Evolutionary conservation across 768 basidiomycete species (phyloP), one percentile per base, ranked within the genome.

Genomic region (Mycena leptocephala): DNA sequence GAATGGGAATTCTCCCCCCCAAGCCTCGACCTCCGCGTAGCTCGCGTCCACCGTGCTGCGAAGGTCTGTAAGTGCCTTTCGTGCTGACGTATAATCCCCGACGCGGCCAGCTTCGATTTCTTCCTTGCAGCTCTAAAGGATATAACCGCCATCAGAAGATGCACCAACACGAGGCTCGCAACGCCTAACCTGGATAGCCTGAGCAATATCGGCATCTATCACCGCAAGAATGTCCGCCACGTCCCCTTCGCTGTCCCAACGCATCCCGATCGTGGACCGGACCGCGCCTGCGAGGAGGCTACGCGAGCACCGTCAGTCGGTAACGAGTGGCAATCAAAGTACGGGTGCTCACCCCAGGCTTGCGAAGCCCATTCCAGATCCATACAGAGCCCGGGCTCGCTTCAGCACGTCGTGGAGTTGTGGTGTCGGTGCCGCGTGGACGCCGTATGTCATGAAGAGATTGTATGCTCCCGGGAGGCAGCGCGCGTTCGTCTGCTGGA

Each of bases 331-430:
- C 16, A 46, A 46, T 6, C 16, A 26, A n/a, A 22, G 46, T 2
- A 39, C n/a, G 8, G 35, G 14, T 6, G 35, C 77, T 24, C 48
- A 78, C 77, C 77, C 68, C 6, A 78, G 43, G 56, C 74, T 76
- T 11, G 77, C 71, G 55, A 78, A 78, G 14, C 77, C 77, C 77
- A 78, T 78, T 10, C 77, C 77, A 9, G 77, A 78, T 5, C 77
- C 77, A 56, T 78, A 78, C n/a, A 78, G 67, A 8, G 77, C 77
- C 0, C 77, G 41, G 20, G 77, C 77, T 0, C 77, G 77, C 69
- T 68, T 62, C 10, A 78, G 74, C 2, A 74, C 22, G 20, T 78
- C 77, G 43, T 76, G 55, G 33, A 78, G 41, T 6, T 76, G 77
- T 13, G 66, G 61, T 51, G 77, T 78, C 41, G 77, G 70, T 39